A percentile compares a stretch with the other conserved stretches of the same genome.
phyloP scores from a whole-genome alignment of 1,284 basidiomycete species.

The Naganishia sp. region DNA sequence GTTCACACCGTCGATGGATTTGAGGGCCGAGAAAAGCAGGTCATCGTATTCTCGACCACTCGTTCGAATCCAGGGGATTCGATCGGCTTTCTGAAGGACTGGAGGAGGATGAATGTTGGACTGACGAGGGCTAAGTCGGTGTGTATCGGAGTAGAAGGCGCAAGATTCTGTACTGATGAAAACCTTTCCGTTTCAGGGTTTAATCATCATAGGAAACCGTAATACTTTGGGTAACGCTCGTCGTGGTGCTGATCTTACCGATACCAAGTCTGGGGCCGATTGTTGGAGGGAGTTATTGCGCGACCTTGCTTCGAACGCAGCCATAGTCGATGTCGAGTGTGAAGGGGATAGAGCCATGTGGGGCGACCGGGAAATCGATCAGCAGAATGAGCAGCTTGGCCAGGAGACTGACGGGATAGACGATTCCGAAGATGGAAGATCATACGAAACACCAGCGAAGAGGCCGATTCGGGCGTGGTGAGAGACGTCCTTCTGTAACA shows the following conservation, averaged over 20 bases:
- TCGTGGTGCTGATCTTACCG: conserved; percentile 35
- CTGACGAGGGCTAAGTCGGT: conserved; percentile 81
- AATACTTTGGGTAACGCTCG: conserved; percentile 61
- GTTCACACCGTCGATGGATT: conserved; percentile 90
- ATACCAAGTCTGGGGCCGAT: conserved; percentile 39
- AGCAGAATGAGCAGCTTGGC: background rate
- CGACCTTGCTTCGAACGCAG: conserved; percentile 33
- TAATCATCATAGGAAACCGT: conserved; percentile 78
- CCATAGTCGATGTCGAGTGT: conserved; percentile 3
- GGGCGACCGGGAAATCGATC: background rate
- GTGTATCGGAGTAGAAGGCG: conserved; percentile 30
- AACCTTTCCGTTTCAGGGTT: conserved; percentile 37
- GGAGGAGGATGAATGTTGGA: conserved; percentile 81
- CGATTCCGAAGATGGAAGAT: too few relatives aligned
- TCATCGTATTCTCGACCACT: conserved; percentile 87
- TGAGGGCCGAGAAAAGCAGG: conserved; percentile 87
- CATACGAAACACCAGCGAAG: too few relatives aligned
- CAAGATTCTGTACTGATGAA: background rate
- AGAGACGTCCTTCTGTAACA: too few relatives aligned
- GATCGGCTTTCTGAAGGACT: conserved; percentile 88
- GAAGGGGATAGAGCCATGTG: background rate
- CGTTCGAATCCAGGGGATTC: conserved; percentile 71
- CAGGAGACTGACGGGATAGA: too few relatives aligned
- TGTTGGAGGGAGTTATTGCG: conserved; percentile 47
- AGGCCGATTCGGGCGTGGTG: too few relatives aligned